Base-by-base conservation (phyloP, 1,284 basidiomycete species). In the Malassezia vespertilionis region DNA sequence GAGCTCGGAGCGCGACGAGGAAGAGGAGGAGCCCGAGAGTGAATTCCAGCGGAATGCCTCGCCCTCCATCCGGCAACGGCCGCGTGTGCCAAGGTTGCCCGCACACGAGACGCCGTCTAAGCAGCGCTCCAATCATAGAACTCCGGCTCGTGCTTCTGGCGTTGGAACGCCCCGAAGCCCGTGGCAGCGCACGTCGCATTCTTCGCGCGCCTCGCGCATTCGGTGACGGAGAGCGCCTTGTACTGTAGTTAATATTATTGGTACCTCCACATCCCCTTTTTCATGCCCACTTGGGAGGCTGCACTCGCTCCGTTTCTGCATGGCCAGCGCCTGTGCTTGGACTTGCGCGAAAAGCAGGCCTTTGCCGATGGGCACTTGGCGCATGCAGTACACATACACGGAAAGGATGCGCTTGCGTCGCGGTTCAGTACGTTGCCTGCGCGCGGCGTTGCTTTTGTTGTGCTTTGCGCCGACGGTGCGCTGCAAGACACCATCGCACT, bases 1-100 rank as follows among this genome's bases (percentile, higher is more conserved):
- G 14, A 46, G 41, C n/a, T 50, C 52, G 1, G 38, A 38, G 40
- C 44, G 43, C 20, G 50, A 53, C 17, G 51, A 53, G 15, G 50
- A 52, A 9, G 51, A 48, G 28, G 45, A 47, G 4, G 17, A 31
- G 12, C 40, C 47, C 33, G 26, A 34, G 10, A 46, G 48, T 8
- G 18, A 28, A 20, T 37, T 40, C n/a, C 28, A 45, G 18, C 47
- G 47, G 18, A 50, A 44, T 30, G 39, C 36, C 28, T 49, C 47
- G 5, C 47, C 47, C 5, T 44, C 47, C 3, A 27, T 44, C 4
- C 40, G 40, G 11, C 33, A 31, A 12, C 46, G 46, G 21, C 34
- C 36, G 6, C 36, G 35, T 12, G 36, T 21, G 9, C 46, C 35
- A 50, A 44, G 40, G 22, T 28, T 18, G 9, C 28, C n/a, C 7